Conservation (phyloP, 306 rosid species). For the Dalbergia cochinchinensis region DNA sequence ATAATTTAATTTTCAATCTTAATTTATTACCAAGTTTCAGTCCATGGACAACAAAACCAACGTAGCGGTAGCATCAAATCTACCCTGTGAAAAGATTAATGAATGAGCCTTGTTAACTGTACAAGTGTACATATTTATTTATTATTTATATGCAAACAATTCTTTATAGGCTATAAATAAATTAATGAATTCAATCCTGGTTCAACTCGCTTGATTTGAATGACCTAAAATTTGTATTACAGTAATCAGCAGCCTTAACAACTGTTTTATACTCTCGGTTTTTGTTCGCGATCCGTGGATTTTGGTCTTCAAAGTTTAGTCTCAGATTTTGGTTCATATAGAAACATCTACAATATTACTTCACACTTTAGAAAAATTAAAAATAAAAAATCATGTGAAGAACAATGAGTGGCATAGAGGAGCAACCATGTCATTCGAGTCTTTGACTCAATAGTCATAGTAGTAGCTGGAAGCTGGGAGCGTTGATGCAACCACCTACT, state of each 20-base stretch:
- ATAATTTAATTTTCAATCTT: not conserved
- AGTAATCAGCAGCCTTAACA: not conserved
- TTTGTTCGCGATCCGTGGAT: not conserved
- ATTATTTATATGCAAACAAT: too few relatives aligned
- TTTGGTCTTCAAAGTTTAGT: not conserved
- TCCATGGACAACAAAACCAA: too few relatives aligned
- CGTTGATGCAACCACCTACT: not conserved
- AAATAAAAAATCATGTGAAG: not conserved
- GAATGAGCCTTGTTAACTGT: too few relatives aligned
- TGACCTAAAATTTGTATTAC: not conserved
- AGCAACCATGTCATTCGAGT: not conserved
- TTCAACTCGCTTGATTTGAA: not conserved
- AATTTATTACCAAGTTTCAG: not conserved
- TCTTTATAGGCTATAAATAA: too few relatives aligned
- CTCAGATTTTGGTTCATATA: not conserved
- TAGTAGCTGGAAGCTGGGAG: not conserved
- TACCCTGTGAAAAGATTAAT: not conserved
- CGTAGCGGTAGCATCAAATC: not conserved
- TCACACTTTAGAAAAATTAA: too few relatives aligned
- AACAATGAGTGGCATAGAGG: not conserved
- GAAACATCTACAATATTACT: too few relatives aligned
- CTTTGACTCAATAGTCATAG: not conserved
- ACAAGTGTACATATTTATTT: too few relatives aligned
- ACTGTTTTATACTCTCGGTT: not conserved
- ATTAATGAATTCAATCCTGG: not conserved